Evolutionary conservation across 2,329 filamentous ascomycete genomes (phyloP).

Genomic region (Escovopsis weberi): DNA sequence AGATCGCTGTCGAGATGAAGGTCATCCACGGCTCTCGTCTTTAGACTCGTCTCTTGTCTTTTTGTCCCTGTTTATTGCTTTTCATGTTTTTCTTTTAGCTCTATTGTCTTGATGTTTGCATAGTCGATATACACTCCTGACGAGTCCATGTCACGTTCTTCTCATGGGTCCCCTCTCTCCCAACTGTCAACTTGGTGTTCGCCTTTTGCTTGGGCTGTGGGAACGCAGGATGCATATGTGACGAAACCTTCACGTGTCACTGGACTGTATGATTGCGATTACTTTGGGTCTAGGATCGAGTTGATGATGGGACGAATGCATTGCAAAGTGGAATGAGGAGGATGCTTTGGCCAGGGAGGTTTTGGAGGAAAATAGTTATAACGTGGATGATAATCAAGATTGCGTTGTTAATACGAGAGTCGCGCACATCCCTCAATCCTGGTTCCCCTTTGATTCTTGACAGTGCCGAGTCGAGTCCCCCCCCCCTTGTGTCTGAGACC

Average conservation of each 20-base stretch:
- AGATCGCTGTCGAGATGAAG: slow-evolving; percentile 98
- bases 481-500: no score
- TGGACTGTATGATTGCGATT: slow-evolving; percentile 4
- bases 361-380: no score
- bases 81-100: not conserved
- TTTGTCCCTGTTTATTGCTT: no score
- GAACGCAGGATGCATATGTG: not conserved
- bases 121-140: slow-evolving; percentile 1
- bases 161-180: no score
- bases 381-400: slow-evolving; percentile 20
- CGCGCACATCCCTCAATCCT: no score
- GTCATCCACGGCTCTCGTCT: slow-evolving; percentile 71
- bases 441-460: no score
- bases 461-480: no score
- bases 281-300: slow-evolving; percentile 15
- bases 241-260: not conserved
- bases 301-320: slow-evolving; percentile 16
- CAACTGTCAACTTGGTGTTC: not conserved
- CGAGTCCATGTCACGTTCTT: not conserved
- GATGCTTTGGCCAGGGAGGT: no score
- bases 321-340: slow-evolving; percentile 17
- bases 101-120: not conserved
- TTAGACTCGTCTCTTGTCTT: slow-evolving; percentile 24
- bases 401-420: slow-evolving; percentile 13
- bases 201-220: slow-evolving; percentile 3